Conservation (phyloP, 2,329 filamentous ascomycete species). For the Tolypocladium album region DNA sequence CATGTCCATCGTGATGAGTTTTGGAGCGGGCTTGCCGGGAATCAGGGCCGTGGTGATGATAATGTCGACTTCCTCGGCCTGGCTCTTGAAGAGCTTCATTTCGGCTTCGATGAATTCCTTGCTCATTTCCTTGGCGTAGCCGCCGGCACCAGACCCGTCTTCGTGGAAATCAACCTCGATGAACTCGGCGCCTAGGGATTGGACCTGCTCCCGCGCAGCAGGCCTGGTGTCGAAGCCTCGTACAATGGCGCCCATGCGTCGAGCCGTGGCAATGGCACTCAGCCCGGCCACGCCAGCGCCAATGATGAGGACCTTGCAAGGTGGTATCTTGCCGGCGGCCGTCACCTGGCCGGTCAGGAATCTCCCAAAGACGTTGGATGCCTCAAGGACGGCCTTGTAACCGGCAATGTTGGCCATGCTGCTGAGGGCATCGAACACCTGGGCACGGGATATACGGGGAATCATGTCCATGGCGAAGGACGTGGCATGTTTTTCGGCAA, state of each 20-base stretch:
- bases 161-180: slow-evolving; percentile 79
- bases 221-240: slow-evolving; percentile 84
- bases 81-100: slow-evolving; percentile 85
- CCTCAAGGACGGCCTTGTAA: slow-evolving; percentile 85
- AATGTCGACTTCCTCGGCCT: slow-evolving; percentile 81
- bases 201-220: slow-evolving; percentile 81
- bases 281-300: slow-evolving; percentile 83
- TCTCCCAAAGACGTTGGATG: slow-evolving; percentile 79
- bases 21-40: slow-evolving; percentile 72
- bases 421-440: slow-evolving; percentile 79
- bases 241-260: slow-evolving; percentile 79
- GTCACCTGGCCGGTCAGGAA: slow-evolving; percentile 87
- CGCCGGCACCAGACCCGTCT: slow-evolving; percentile 73
- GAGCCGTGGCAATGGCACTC: slow-evolving; percentile 78
- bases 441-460: slow-evolving; percentile 77
- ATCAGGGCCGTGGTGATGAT: slow-evolving; percentile 90
- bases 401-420: slow-evolving; percentile 94
- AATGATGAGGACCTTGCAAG: slow-evolving; percentile 82
- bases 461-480: slow-evolving; percentile 90
- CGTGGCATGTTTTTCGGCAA: slow-evolving; percentile 61
- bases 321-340: slow-evolving; percentile 81
- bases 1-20: slow-evolving; percentile 72
- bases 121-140: slow-evolving; percentile 90
- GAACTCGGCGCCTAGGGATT: slow-evolving; percentile 83
- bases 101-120: slow-evolving; percentile 88